Percentiles rank a stretch among this genome's conserved stretches.
These are phyloP conservation scores for Metarhizium guizhouense DNA, from an alignment of 2,329 filamentous ascomycete species.

Conservation along the genomic window DNA sequence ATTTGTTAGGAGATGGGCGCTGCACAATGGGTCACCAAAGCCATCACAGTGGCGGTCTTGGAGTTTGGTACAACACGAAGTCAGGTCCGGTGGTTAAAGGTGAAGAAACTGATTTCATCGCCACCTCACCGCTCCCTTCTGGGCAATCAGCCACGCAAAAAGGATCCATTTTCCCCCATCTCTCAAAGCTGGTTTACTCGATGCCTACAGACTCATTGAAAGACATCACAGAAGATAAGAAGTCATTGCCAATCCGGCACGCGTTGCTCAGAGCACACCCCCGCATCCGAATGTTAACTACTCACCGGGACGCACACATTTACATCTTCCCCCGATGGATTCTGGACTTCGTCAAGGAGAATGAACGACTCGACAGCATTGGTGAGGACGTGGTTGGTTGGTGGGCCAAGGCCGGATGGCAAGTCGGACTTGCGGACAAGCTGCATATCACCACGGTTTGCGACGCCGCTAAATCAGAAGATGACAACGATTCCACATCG, in stretches of 20 bases:
- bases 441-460: constrained; percentile 60
- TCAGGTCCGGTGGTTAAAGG: constrained; percentile 68
- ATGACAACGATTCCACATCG: constrained; percentile 26
- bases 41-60: constrained; percentile 64
- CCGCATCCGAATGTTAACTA: constrained; percentile 69
- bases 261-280: constrained; percentile 67
- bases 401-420: constrained; percentile 95
- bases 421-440: constrained; percentile 69
- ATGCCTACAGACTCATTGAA: constrained; percentile 85
- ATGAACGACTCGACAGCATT: constrained; percentile 77
- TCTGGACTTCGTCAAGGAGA: constrained; percentile 69
- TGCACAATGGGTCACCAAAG: constrained; percentile 28
- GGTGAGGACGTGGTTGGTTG: constrained; percentile 87
- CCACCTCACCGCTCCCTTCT: constrained; percentile 58
- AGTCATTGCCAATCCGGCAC: constrained; percentile 65
- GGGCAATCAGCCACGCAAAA: constrained; percentile 36
- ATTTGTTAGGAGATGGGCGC: constrained; percentile 41
- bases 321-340: constrained; percentile 94
- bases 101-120: constrained; percentile 89
- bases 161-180: constrained; percentile 55
- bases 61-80: constrained; percentile 87
- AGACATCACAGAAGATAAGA: constrained; percentile 69
- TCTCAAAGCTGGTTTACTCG: constrained; percentile 75
- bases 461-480: constrained; percentile 26
- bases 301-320: constrained; percentile 83